A percentile compares a stretch with the other conserved stretches of the same genome.
These are phyloP conservation scores for Trichoderma orchidacearum DNA, from an alignment of 495 filamentous ascomycete species.

Conservation along the genomic window DNA sequence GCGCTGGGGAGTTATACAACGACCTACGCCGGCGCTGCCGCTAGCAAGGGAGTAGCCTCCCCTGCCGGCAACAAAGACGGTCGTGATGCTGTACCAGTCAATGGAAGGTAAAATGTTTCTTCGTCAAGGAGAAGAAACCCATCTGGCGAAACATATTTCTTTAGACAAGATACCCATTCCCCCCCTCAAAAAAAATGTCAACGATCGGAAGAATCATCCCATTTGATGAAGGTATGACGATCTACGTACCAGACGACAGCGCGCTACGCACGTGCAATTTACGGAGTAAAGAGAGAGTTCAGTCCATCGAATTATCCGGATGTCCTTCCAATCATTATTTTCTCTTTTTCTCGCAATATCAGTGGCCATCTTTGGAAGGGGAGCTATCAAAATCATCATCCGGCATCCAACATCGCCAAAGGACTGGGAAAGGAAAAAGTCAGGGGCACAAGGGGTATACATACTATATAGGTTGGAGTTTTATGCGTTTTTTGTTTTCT, in stretches of 20 bases:
- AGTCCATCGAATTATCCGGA: background rate
- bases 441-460: background rate
- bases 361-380: background rate
- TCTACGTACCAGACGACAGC: conserved; percentile 2
- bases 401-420: background rate
- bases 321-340: background rate
- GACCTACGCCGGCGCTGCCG: conserved; percentile 23
- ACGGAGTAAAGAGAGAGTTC: background rate
- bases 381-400: background rate
- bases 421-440: background rate
- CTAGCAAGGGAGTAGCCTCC: conserved; percentile 10
- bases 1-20: conserved; percentile 19
- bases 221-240: background rate
- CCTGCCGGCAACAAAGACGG: conserved; percentile 5
- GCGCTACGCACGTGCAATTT: background rate
- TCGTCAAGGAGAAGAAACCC: background rate
- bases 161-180: background rate
- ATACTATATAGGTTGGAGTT: background rate
- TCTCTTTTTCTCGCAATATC: background rate
- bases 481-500: background rate
- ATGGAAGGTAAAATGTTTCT: background rate
- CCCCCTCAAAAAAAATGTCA: background rate
- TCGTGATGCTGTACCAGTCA: conserved; percentile 1
- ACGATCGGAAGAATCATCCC: background rate
- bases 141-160: background rate